These are phyloP conservation scores for Pichia cephalocereana DNA, from an alignment of 805 yeast genomes.

Conservation along the genomic window DNA sequence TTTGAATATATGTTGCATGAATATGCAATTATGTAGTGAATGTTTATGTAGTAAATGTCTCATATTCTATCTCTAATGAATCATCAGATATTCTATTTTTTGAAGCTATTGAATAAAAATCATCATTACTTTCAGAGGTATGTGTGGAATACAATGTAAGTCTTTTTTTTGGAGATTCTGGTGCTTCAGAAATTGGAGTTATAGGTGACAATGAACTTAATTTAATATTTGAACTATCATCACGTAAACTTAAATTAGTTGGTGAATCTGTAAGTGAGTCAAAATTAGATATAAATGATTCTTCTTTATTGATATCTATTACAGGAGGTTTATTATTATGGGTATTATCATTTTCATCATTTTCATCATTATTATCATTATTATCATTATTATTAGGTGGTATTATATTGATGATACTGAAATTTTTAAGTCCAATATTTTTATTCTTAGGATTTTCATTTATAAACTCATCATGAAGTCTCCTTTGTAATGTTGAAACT, in stretches of 20 bases:
- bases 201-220: background rate
- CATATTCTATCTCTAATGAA: constrained; percentile 4
- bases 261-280: background rate
- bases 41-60: constrained; percentile 4
- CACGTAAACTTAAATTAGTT: background rate
- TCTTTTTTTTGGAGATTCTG: background rate
- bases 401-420: background rate
- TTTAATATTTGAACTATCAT: background rate
- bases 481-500: constrained; percentile 9
- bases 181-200: background rate
- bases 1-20: no score
- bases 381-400: background rate
- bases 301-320: no score
- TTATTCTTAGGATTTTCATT: background rate
- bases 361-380: no score
- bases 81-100: background rate
- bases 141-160: background rate
- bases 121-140: background rate
- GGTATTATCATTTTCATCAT: background rate
- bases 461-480: constrained; percentile 11
- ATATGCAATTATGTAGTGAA: no score
- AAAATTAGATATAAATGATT: background rate
- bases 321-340: no score
- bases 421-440: background rate
- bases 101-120: background rate